Base-by-base conservation (phyloP, 2,329 filamentous ascomycete species). In the Lachnellula hyalina region DNA sequence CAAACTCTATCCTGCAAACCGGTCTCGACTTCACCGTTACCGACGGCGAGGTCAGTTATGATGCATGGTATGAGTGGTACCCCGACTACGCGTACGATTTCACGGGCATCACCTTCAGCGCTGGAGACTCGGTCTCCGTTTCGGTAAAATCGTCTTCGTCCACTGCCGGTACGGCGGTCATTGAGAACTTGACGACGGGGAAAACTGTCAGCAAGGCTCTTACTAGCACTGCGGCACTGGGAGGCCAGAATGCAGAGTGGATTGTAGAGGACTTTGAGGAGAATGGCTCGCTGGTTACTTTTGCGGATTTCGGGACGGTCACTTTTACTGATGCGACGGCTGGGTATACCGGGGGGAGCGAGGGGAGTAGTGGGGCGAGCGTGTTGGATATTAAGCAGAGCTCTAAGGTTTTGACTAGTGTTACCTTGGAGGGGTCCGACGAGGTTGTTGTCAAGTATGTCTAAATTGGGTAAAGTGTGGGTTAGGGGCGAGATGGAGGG, bases 51-150 rank as follows among this genome's bases (percentile, higher is more conserved):
- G 67, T 70, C 21, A 70, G 64, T 8, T 82, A 75, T 61, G 74
- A 78, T 50, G 77, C 79, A 11, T 83, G 80, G 79, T 82, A 79
- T 60, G 80, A 83, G 44, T 46, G 44, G 44, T 81, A 76, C 60
- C 79, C 80, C 1, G 75, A 80, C 23, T 56, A 56, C 41, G 54
- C 54, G 19, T 50, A 54, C 34, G 51, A 57, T 15, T 57, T 57
- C 42, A 46, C 19, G 12, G 69, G 69, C 54, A 68, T 82, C 52
- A 47, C 61, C 2, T 68, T 80, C 53, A 64, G 65, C 15, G 72
- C 72, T 0, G 77, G 77, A 7, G 72, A 80, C 52, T 15, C 21
- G 19, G 23, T 46, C 11, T 28, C 19, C 3, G n/a, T 46, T 2
- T 28, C 19, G 59, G 72, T 68, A 61, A 65, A 48, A 60, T 72